Conservation (phyloP, 371 early-diverging fungal genomes). For the Vairimorpha apis region DNA sequence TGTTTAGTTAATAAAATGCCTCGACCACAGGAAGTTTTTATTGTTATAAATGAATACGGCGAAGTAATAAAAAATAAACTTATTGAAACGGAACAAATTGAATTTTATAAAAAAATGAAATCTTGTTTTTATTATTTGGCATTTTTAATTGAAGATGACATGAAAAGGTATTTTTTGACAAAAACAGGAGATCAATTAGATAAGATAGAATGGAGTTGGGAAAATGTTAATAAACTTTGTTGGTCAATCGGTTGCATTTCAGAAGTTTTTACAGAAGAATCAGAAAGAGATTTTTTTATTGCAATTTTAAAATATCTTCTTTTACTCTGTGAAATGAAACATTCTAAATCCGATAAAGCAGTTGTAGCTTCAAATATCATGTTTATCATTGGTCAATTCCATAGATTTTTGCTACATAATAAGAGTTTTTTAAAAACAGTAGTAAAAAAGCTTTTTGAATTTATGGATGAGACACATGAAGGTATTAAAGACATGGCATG, state of each 20-base stretch:
- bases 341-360: constrained; percentile 95
- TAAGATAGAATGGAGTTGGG: constrained; percentile 76
- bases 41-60: constrained; percentile 98
- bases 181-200: constrained; percentile 27
- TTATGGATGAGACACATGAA: constrained; percentile 97
- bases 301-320: constrained; percentile 89
- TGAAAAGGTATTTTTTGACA: constrained; percentile 52
- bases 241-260: constrained; percentile 98
- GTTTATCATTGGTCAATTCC: constrained; percentile 97
- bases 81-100: constrained; percentile 93
- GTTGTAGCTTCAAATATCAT: constrained; percentile 98
- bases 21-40: constrained; percentile 69
- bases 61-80: constrained; percentile 94
- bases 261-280: constrained; percentile 84
- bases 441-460: constrained; percentile 98
- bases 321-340: constrained; percentile 78
- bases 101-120: constrained; percentile 90
- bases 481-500: constrained; percentile 99
- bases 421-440: constrained; percentile 98
- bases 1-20: constrained; percentile 61
- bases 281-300: constrained; percentile 92
- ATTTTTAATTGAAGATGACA: constrained; percentile 40
- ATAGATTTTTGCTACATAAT: constrained; percentile 90
- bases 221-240: constrained; percentile 87
- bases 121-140: constrained; percentile 52